Base-by-base conservation (phyloP, 2,329 filamentous ascomycete species). In the Exophiala alcalophila region DNA sequence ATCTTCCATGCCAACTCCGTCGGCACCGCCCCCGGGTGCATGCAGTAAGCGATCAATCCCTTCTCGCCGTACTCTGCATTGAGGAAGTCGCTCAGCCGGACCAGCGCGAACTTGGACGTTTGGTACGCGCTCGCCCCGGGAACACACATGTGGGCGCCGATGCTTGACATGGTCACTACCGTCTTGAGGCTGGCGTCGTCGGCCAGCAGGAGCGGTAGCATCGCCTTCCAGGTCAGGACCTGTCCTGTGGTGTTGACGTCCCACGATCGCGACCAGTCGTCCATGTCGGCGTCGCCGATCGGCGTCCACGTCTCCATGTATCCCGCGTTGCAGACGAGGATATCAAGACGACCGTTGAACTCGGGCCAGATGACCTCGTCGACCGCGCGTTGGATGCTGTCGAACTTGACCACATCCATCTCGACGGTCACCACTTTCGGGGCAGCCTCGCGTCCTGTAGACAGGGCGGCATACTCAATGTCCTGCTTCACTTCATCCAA, bases 41-140 rank as follows among this genome's bases (percentile, higher is more conserved):
- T 38, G 10, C 35, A 35, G 31, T 45, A 53, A 9, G 38, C 46
- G 6, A 53, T 18, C 7, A 55, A 28, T 2, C 52, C 50, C 30
- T 71, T 54, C 7, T 63, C 58, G 6, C 53, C 55, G 49, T 76
- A 70, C 48, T 77, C 73, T 20, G 46, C 45, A 4, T 58, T 59
- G 14, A 71, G 43, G 44, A 68, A 72, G 53, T 77, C 68, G 12
- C 61, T 66, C 9, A 76, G 56, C 4, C 70, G 65, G 33, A 65
- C 57, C 2, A 70, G 47, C 0, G 69, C 41, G 25, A 74, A 62
- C 51, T 76, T 76, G 34, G 61, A 59, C 3, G 61, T 61, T 53
- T 73, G 69, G 52, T 77, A 77, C 0, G 64, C 63, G 7, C 67
- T 72, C 0, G 60, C 66, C 1, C 64, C 63, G 0, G 58, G 58